Base-by-base conservation (phyloP, 352 stramenopile species). In the Phytophthora europaea region DNA sequence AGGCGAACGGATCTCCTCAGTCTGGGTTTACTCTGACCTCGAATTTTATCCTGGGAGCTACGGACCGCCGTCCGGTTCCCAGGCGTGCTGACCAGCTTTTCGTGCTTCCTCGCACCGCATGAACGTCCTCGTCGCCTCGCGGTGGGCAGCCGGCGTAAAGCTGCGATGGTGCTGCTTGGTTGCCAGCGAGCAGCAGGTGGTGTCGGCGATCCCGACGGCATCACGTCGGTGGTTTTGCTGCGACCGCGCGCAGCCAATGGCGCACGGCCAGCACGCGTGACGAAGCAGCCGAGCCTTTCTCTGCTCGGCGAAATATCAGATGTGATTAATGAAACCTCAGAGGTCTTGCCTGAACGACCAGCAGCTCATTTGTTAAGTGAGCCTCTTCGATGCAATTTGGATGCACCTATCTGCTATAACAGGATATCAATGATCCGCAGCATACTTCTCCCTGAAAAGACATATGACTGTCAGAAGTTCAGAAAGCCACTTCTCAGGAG, bases 391-490 rank as follows among this genome's bases (percentile, higher is more conserved):
- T 31, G 26, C 26, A 4, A 4, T 31, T 31, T 31, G 2, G 26
- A 31, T 16, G 0, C 0, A 22, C 15, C 26, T 31, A 13, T 60
- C 57, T 56, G 1, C 0, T 2, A 7, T 18, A 12, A 5, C 4
- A 16, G 36, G 36, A 15, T 43, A 43, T 43, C 12, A 6, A 5
- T 6, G 12, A 43, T 16, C 16, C 4, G 5, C 36, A 4, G 18
- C 10, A 55, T 45, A 47, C 6, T 51, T 67, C 28, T 48, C 18
- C 50, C 26, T 69, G 6, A 58, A 68, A 16, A 61, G 58, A 22
- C 65, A 72, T 72, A 67, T 67, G 65, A 52, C n/a, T 12, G 16
- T 4, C 34, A 62, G 22, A 61, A 73, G 60, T 70, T 70, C 61
- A 70, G 67, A 74, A 33, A 50, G 18, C 15, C 43, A 22, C 16